Conservation (phyloP, 371 early-diverging fungal genomes). For the Actinomortierella wolfii region DNA sequence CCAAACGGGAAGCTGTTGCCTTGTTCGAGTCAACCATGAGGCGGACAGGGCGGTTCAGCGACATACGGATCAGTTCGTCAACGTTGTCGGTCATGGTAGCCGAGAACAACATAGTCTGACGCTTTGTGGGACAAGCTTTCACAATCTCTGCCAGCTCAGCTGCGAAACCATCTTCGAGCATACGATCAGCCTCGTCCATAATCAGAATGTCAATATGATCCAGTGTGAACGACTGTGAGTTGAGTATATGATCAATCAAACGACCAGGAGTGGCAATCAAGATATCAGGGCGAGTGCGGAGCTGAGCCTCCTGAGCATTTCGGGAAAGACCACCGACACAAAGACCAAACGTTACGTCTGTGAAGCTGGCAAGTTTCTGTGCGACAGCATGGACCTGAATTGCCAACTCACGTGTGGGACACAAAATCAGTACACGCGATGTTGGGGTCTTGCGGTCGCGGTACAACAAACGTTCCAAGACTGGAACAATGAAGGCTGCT, state of each 20-base stretch:
- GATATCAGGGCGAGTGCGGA: conserved; percentile 93
- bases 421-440: conserved; percentile 94
- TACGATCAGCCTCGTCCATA: conserved; percentile 99
- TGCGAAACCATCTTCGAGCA: conserved; percentile 99
- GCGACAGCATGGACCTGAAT: conserved; percentile 96
- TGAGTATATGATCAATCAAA: conserved; percentile 97
- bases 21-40: conserved; percentile 88
- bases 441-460: conserved; percentile 80
- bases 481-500: conserved; percentile 96
- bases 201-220: conserved; percentile 96
- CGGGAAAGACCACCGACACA: conserved; percentile 95
- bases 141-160: conserved; percentile 97
- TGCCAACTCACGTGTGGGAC: conserved; percentile 99
- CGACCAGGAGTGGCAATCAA: conserved; percentile 99
- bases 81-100: conserved; percentile 99
- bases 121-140: conserved; percentile 82
- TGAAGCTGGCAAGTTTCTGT: conserved; percentile 83
- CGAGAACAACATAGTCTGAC: conserved; percentile 99
- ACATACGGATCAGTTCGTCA: conserved; percentile 92
- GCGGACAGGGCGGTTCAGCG: conserved; percentile 87
- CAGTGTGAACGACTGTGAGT: conserved; percentile 87
- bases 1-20: conserved; percentile 76
- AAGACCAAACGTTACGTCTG: conserved; percentile 86
- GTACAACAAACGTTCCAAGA: conserved; percentile 93
- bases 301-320: conserved; percentile 91